These are phyloP conservation scores for Suillus decipiens DNA, from an alignment of 768 basidiomycete species.

Conservation along the genomic window DNA sequence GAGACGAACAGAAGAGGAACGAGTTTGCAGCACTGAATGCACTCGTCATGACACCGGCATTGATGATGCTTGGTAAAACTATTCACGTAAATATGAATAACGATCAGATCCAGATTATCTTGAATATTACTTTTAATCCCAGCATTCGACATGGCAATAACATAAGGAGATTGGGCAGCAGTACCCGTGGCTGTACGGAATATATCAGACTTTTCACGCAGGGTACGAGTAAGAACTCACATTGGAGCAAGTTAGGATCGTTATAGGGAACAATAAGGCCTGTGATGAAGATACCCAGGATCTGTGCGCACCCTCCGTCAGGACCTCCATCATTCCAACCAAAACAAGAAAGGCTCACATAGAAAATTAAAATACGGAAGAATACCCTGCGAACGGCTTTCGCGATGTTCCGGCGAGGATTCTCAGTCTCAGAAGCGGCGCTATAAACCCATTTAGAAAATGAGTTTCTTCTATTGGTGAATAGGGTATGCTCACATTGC, in stretches of 20 bases:
- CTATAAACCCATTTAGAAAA: constrained; percentile 32
- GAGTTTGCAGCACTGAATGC: constrained; percentile 75
- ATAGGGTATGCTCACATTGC: constrained; percentile 52
- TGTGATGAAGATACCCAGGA: constrained; percentile 66
- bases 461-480: constrained; percentile 13
- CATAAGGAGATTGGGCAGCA: constrained; percentile 77
- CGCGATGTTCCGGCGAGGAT: constrained; percentile 74
- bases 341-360: constrained; percentile 40
- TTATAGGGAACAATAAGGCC: constrained; percentile 77
- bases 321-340: background rate
- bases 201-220: constrained; percentile 18
- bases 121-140: constrained; percentile 55
- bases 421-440: constrained; percentile 77
- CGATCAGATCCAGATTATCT: background rate
- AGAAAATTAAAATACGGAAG: constrained; percentile 79
- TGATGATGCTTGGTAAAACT: constrained; percentile 68
- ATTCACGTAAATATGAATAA: constrained; percentile 10
- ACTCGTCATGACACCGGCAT: constrained; percentile 69
- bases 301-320: constrained; percentile 34
- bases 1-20: constrained; percentile 53
- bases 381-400: constrained; percentile 79
- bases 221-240: constrained; percentile 23
- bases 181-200: constrained; percentile 51
- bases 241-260: constrained; percentile 49
- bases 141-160: constrained; percentile 72